Base-by-base conservation (phyloP, 2,329 filamentous ascomycete species). In the Chaetoscypha palmicola region DNA sequence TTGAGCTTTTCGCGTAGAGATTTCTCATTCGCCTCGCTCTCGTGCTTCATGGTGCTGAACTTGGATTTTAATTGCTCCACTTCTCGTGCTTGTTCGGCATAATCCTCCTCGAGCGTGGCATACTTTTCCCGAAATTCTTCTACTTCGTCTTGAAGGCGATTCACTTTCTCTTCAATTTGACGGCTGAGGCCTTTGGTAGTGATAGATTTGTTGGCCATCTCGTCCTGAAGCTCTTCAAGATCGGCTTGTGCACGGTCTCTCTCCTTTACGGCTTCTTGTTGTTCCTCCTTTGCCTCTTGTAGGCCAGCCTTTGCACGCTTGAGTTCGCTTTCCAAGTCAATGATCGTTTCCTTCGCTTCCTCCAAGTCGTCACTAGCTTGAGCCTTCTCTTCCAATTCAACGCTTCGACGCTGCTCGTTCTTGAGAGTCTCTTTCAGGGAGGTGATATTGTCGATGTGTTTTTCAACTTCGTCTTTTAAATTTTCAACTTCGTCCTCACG, bases 161-260 rank as follows among this genome's bases (percentile, higher is more conserved):
- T 66, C 7, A 79, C 67, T 62, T 80, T 86, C 53, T 86, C 83
- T 56, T 90, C 83, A 14, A 87, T 73, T 63, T 90, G 84, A 23
- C 83, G 76, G 41, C 79, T 85, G 7, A 87, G 70, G 2, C 82
- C 83, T 59, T 85, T 88, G 10, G 83, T 85, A 41, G 79, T 78
- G 28, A 88, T 74, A 0, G 85, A 90, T 55, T 88, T 89, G 64
- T 90, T 82, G 17, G 83, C 75, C 73, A 89, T 78, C 56, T 89
- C 85, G 42, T 86, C 82, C 49, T 86, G 83, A 19, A 89, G 69
- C 56, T 83, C 78, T 54, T 80, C 72, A 12, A 83, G 66, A 46
- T 83, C 73, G 5, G 64, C 66, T 54, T 80, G 74, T 2, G 78
- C 78, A 22, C 73, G 70, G 17, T 76, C 68, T 52, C 76, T 77